Conservation (phyloP, 148 eudicot species). For the Diospyros kaki region DNA sequence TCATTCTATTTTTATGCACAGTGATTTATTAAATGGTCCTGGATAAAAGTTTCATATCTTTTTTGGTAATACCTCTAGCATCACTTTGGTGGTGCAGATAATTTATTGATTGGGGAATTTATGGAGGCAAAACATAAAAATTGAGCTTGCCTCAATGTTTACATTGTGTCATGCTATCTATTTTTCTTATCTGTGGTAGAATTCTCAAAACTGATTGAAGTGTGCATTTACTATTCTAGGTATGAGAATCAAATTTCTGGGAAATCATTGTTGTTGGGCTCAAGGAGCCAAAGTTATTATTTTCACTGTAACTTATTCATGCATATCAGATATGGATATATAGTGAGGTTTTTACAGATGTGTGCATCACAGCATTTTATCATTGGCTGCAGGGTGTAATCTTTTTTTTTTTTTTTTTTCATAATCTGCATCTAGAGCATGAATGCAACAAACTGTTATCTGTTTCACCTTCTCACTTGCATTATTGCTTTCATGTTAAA, state of each 20-base stretch:
- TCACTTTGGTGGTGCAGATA: background rate
- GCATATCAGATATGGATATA: background rate
- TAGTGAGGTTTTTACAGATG: background rate
- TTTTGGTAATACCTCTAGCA: background rate
- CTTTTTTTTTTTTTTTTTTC: background rate
- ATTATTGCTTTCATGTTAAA: constrained; percentile 17
- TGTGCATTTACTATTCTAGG: background rate
- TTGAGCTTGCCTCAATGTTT: background rate
- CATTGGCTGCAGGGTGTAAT: background rate
- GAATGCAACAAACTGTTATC: background rate
- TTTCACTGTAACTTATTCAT: background rate
- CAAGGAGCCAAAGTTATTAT: background rate
- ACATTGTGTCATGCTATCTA: background rate
- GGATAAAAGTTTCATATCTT: background rate
- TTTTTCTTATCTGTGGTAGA: background rate
- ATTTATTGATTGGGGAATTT: background rate
- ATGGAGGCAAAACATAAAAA: background rate
- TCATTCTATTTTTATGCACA: no score
- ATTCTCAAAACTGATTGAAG: background rate
- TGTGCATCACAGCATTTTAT: background rate
- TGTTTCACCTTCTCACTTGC: constrained; percentile 1
- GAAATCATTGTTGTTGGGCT: constrained; percentile 2
- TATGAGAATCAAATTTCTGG: background rate
- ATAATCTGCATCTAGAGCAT: background rate
- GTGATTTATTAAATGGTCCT: no score